Conservation (phyloP, 345 rosid species). For the Syzygium grande region DNA sequence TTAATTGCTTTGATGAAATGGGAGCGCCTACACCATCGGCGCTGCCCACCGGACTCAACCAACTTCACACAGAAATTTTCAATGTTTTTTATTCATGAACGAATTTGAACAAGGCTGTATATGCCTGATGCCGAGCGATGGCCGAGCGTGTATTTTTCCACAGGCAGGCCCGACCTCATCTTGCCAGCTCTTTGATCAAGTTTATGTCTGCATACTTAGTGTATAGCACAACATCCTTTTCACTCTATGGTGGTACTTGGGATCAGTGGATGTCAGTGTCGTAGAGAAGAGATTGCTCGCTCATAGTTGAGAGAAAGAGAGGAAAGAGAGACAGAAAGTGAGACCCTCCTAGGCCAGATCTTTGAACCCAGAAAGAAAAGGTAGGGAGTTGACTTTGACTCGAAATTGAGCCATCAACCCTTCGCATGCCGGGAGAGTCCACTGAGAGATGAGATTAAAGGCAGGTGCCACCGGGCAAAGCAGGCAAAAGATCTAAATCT, state of each 20-base stretch:
- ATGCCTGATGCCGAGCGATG: background rate
- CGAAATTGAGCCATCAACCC: background rate
- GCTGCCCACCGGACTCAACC: background rate
- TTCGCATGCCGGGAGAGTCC: background rate
- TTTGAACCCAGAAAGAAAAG: background rate
- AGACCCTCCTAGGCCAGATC: background rate
- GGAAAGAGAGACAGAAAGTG: background rate
- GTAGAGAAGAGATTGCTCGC: background rate
- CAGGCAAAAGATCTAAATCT: background rate
- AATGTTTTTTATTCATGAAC: background rate
- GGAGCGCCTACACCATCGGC: background rate
- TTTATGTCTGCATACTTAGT: background rate
- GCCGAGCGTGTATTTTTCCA: background rate
- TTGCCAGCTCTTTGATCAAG: background rate
- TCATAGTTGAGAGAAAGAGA: background rate
- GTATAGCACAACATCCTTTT: background rate
- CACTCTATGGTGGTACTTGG: background rate
- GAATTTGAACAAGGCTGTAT: background rate
- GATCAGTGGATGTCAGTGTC: background rate
- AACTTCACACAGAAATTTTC: background rate
- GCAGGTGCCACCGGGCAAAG: background rate
- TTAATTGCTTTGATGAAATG: background rate
- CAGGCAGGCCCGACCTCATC: background rate
- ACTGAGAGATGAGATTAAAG: background rate
- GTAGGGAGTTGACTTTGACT: background rate